Base-by-base conservation (phyloP, 2,329 filamentous ascomycete species). In the Chalaropsis ovoidea region DNA sequence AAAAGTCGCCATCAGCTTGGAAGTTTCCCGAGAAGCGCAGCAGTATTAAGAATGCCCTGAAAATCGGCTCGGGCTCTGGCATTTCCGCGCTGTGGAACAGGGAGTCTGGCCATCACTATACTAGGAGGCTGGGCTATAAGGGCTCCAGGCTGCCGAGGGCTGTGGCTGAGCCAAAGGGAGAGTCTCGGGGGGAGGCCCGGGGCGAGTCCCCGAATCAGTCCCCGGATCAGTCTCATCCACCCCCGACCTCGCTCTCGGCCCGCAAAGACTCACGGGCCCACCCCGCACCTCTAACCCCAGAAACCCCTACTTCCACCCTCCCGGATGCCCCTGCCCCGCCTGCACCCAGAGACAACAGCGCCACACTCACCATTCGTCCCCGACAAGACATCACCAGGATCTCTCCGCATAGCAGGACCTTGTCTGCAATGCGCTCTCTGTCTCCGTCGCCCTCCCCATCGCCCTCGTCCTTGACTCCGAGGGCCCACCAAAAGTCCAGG, bases 311-410 rank as follows among this genome's bases (percentile, higher is more conserved):
- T 35, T 8, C 54, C 7, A n/a, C 13, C 24, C 17, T 31, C 66
- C 65, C 24, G 1, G 17, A 39, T 11, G 54, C 27, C n/a, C 67
- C 70, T n/a, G 64, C 68, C 1, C 69, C 71, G 8, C 70, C 71
- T 3, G 69, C 68, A 2, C 70, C 72, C 0, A 69, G 63, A 8
- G 69, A 70, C 31, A 65, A 66, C 19, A 72, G 42, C 52, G 19
- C 39, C 10, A 42, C 41, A 10, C 41, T 67, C n/a, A 27, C 62
- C 15, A 49, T 67, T 3, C 27, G 61, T 4, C 63, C 65, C 15
- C 65, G 27, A 7, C 65, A 61, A 13, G 45, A 63, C 15, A 27
- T 63, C 4, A 35, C 42, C 47, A 35, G 61, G 49, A 72, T 61
- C 70, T 70, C 72, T 70, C 39, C 69, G 68, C 11, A 65, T 69